phyloP scores from a whole-genome alignment of 768 basidiomycete species.

The Tubosaeta sp. region DNA sequence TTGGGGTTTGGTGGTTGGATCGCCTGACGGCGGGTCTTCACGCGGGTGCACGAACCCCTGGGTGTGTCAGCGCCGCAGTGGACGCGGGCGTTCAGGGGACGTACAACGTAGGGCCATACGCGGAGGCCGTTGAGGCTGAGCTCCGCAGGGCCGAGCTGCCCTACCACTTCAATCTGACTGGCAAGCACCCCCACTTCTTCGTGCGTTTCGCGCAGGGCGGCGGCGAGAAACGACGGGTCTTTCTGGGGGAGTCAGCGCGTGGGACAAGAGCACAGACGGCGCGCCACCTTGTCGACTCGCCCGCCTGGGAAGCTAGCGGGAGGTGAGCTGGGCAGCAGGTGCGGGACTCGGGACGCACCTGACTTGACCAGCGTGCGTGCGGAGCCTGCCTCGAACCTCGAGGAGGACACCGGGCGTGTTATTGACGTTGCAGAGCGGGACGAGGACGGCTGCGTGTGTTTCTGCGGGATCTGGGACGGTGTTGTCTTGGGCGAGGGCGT shows the following conservation, averaged over 20 bases:
- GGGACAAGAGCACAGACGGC: not conserved
- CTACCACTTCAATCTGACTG: conserved; percentile 61
- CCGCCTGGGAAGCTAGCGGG: conserved; percentile 69
- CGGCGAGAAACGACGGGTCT: conserved; percentile 48
- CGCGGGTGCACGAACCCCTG: conserved; percentile 40
- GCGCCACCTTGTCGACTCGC: conserved; percentile 55
- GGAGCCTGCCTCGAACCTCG: conserved; percentile 61
- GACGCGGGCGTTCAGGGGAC: conserved; percentile 27
- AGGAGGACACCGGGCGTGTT: conserved; percentile 63
- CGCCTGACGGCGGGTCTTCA: not conserved
- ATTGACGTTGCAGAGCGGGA: conserved; percentile 74
- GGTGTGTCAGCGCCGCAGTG: not conserved
- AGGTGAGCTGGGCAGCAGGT: not conserved
- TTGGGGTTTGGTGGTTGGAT: not conserved
- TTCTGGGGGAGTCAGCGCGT: conserved; percentile 31
- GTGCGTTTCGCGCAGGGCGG: conserved; percentile 67
- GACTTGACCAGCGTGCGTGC: conserved; percentile 78
- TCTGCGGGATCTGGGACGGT: conserved; percentile 25
- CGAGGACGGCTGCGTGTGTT: conserved; percentile 63
- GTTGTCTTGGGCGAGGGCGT: conserved; percentile 21
- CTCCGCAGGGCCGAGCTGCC: conserved; percentile 60
- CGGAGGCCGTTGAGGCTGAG: conserved; percentile 52
- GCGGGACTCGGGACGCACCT: conserved; percentile 43
- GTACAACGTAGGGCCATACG: conserved; percentile 77
- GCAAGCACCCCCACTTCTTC: conserved; percentile 69